A percentile compares a stretch with the other conserved stretches of the same genome.
These are phyloP conservation scores for Nephelium lappaceum DNA, from an alignment of 345 rosid species.

Conservation along the genomic window DNA sequence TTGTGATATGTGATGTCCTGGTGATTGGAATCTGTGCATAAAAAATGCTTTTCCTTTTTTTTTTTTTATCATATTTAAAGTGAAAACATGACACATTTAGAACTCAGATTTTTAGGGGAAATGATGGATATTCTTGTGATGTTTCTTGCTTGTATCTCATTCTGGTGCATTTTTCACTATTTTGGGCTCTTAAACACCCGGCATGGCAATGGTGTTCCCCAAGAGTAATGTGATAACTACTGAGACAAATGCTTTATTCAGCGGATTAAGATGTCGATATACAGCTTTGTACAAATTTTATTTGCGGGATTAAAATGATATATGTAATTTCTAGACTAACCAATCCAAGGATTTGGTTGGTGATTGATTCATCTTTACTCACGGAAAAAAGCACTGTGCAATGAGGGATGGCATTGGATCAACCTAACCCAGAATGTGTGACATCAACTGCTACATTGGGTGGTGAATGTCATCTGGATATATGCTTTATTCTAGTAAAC, in stretches of 20 bases:
- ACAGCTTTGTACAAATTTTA: constrained; percentile 3
- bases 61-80: not conserved
- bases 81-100: not conserved
- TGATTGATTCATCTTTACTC: not conserved
- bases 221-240: not conserved
- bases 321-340: not conserved
- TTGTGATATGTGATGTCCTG: constrained; percentile 12
- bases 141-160: constrained; percentile 9
- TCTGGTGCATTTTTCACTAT: not conserved
- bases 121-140: constrained; percentile 11
- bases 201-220: not conserved
- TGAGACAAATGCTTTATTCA: not conserved
- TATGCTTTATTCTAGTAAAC: not conserved
- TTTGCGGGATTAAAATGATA: not conserved
- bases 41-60: not conserved
- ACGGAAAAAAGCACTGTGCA: not conserved
- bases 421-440: not conserved
- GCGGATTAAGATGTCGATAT: constrained; percentile 5
- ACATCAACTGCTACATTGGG: not conserved
- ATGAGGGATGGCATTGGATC: not conserved
- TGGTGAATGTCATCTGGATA: not conserved
- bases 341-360: not conserved
- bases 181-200: not conserved
- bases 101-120: constrained; percentile 10
- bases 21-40: constrained; percentile 19